Evolutionary conservation across 106 monocot genomes (phyloP), one percentile per base, ranked within the genome.

Genomic region (Phalaenopsis equestris): DNA sequence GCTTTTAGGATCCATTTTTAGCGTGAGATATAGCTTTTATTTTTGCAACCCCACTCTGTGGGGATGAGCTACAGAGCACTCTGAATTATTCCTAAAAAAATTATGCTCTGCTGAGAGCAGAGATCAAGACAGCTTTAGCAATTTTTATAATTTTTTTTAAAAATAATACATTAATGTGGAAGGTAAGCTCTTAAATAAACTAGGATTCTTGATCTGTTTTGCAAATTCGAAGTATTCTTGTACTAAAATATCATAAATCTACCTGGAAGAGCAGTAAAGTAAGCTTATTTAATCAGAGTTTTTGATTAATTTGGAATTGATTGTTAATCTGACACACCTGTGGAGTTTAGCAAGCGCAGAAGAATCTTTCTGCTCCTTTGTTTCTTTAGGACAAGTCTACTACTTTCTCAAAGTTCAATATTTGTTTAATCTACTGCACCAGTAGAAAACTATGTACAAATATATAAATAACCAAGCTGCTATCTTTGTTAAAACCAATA

Each of bases 241-340:
- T 39, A 70, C n/a, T 39, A 70, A 37, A 14, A 23, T 8, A 67
- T 14, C 11, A 4, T 38, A 21, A 9, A 11, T 21, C 11, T 70
- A 39, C n/a, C 8, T 39, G 21, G 21, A 70, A 70, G 39, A 41
- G 23, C 39, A 38, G 36, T 39, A 70, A 39, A 70, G 23, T 38
- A 70, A 39, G 8, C 39, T 12, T 15, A 70, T 38, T 70, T 70
- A 39, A 38, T 70, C 39, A 70, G 70, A 4, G 38, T 70, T 70
- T 70, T 39, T 39, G 15, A 38, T 70, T 70, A 39, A 11, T 70
- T 70, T 12, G 14, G 70, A 38, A 70, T 14, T 70, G 70, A 70
- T 70, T 70, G 15, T 42, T 74, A 8, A 21, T 74, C 43, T 74
- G 74, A 74, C 74, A 72, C 72, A 74, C 3, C 74, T 19, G n/a